A percentile compares a stretch with the other conserved stretches of the same genome.
phyloP scores from a whole-genome alignment of 495 filamentous ascomycete genomes.

The Clohesyomyces aquaticus region DNA sequence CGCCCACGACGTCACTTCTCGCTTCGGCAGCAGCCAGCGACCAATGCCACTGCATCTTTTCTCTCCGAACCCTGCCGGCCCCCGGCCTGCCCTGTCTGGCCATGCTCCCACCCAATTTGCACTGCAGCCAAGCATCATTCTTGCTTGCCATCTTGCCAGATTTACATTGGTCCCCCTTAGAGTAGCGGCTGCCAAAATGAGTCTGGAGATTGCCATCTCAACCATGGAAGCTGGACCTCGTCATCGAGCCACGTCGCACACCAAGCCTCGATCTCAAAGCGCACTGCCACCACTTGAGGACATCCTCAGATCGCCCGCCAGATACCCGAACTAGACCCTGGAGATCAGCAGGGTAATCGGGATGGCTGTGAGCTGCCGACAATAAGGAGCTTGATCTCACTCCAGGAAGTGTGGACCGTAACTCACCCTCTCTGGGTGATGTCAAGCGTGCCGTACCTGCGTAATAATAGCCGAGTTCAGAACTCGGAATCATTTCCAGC shows the following conservation, averaged over 20 bases:
- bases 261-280: not conserved
- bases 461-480: too few species aligned
- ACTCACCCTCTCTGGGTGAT: too few species aligned
- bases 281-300: not conserved
- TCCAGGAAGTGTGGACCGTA: too few species aligned
- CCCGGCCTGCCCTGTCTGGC: too few species aligned
- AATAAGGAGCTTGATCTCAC: too few species aligned
- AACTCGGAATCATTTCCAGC: too few species aligned
- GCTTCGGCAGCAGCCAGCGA: not conserved
- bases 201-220: not conserved
- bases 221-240: too few species aligned
- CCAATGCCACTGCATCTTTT: not conserved
- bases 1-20: not conserved
- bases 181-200: too few species aligned
- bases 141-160: not conserved
- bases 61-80: not conserved
- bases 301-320: too few species aligned
- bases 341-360: not conserved
- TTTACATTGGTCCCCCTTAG: not conserved
- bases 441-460: too few species aligned
- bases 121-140: not conserved
- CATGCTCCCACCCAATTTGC: not conserved
- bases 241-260: too few species aligned
- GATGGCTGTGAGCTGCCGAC: too few species aligned
- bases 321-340: not conserved